phyloP scores from a whole-genome alignment of 768 basidiomycete genomes.

The Phylloporus scabripes region DNA sequence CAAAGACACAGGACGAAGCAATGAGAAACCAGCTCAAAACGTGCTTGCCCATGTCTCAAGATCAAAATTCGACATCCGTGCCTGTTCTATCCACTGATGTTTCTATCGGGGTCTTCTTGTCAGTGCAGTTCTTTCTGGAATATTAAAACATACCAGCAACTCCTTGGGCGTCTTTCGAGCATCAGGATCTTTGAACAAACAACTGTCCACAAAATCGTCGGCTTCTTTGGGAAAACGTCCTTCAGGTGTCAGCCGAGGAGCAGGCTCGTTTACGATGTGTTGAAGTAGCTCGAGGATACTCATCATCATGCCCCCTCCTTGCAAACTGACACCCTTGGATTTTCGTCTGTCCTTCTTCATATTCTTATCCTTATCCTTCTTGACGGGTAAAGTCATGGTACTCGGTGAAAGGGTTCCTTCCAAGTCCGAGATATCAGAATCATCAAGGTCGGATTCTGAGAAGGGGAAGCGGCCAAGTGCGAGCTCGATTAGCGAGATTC shows the following conservation, averaged over 20 bases:
- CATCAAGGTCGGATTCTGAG: conserved; percentile 72
- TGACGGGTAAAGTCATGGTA: conserved; percentile 37
- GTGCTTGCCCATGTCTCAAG: conserved; percentile 78
- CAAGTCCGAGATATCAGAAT: conserved; percentile 71
- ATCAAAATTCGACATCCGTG: conserved; percentile 57
- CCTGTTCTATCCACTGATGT: conserved; percentile 68
- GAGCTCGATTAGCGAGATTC: conserved; percentile 94
- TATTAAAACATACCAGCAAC: conserved; percentile 48
- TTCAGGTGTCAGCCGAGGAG: conserved; percentile 76
- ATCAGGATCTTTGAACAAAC: conserved; percentile 87
- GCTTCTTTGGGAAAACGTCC: conserved; percentile 69
- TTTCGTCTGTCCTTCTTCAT: conserved; percentile 77
- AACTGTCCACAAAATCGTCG: conserved; percentile 83
- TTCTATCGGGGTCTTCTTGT: conserved; percentile 40
- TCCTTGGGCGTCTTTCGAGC: conserved; percentile 83
- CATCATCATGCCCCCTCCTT: conserved; percentile 97
- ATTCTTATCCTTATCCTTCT: conserved; percentile 38
- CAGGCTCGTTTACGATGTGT: conserved; percentile 98
- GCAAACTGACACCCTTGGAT: conserved; percentile 87
- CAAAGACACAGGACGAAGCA: conserved; percentile 5
- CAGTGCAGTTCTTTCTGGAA: conserved; percentile 1
- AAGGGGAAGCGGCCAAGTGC: conserved; percentile 98
- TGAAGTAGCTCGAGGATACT: conserved; percentile 94
- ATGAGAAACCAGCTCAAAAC: conserved; percentile 40
- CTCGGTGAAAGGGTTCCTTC: conserved; percentile 77